Evolutionary conservation across 306 rosid genomes (phyloP), one percentile per base, ranked within the genome.

Genomic region (Gynostemma pentaphyllum): DNA sequence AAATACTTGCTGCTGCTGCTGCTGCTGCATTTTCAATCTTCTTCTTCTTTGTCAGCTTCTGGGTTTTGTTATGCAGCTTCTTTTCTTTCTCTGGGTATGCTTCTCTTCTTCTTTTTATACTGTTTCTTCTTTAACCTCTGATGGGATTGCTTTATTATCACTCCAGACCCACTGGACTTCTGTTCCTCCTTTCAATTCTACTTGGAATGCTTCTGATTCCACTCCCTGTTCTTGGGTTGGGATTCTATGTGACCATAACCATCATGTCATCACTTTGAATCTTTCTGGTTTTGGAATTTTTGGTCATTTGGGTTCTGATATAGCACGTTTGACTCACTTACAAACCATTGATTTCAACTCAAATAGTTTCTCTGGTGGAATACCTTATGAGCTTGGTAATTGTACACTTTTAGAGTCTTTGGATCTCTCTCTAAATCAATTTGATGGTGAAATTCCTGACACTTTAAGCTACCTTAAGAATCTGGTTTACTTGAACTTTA

Each of bases 151-250:
- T 27, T 73, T 87, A 0, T 57, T 83, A 11, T 78, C 94, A 8
- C 82, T 90, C 45, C n/a, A 62, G 56, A 70, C 27, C 18, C 80
- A 32, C 64, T 90, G 97, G 85, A 72, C 75, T 7, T 50, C 16
- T 5, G 57, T 79, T 37, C 83, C 86, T 52, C 26, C 78, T 48
- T 46, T 85, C 3, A 70, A 46, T 42, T 79, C 87, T 5, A 62
- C 72, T 52, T 91, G 97, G 97, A 67, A 64, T 63, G 66, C 72
- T 13, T 83, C 85, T 45, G 68, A 83, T 75, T 76, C 86, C 67
- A 78, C 80, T 46, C 92, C 96, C 16, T 91, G 97, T 59, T 77
- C 82, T 5, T 91, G 97, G 97, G 62, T 26, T 0, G 97, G 96
- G 64, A 65, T 91, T 21, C 24, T 62, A 9, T 87, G 97, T 44